Evolutionary conservation across 2,329 filamentous ascomycete genomes (phyloP).

Genomic region (Aspergillus spinulosporus): DNA sequence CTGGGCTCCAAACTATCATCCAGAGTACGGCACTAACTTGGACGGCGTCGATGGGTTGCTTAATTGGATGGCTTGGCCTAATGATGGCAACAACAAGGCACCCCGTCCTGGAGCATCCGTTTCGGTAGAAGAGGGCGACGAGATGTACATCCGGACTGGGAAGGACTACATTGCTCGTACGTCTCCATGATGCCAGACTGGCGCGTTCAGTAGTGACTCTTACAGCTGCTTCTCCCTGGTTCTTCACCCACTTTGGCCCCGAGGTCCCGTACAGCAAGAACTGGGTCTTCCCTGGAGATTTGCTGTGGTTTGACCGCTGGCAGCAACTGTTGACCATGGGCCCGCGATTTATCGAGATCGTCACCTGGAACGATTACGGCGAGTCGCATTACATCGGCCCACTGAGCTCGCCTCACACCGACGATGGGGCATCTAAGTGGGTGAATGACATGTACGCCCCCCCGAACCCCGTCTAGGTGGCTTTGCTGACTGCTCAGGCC

Average conservation of each 20-base stretch:
- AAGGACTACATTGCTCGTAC: conserved; percentile 54
- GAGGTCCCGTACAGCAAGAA: conserved; percentile 53
- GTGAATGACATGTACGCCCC: conserved; percentile 48
- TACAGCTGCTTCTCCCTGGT: conserved; percentile 51
- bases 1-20: conserved; percentile 55
- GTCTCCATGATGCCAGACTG: conserved; percentile 35
- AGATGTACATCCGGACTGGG: conserved; percentile 35
- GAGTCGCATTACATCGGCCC: conserved; percentile 58
- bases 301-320: conserved; percentile 49
- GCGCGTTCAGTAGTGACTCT: not conserved
- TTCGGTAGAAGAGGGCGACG: conserved; percentile 44
- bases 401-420: conserved; percentile 40
- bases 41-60: conserved; percentile 43
- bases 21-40: conserved; percentile 39
- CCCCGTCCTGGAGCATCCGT: conserved; percentile 43
- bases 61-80: conserved; percentile 49
- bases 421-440: conserved; percentile 50
- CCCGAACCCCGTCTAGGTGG: too few species aligned
- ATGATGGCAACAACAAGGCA: conserved; percentile 51
- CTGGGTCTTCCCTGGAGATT: conserved; percentile 51
- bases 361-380: conserved; percentile 55
- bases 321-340: conserved; percentile 43
- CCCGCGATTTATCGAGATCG: conserved; percentile 51
- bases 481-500: conserved; percentile 36
- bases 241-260: conserved; percentile 52